A percentile compares a stretch with the other conserved stretches of the same genome.
These are phyloP conservation scores for Fusarium bulbicola DNA, from an alignment of 2,329 filamentous ascomycete species.

Conservation along the genomic window DNA sequence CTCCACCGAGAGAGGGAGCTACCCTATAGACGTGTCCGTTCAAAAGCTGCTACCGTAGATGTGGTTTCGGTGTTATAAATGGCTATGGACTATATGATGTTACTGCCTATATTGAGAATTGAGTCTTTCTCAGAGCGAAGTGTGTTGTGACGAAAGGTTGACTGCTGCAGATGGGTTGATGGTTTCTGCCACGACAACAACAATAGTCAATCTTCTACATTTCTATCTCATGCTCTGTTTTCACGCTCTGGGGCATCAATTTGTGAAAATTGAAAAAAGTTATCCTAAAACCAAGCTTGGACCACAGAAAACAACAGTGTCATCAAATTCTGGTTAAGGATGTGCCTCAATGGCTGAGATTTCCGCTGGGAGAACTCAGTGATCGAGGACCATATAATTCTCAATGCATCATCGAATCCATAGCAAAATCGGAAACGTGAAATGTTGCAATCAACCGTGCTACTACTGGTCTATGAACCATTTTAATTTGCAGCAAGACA, in stretches of 20 bases:
- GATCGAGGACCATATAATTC: neutral
- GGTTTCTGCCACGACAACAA: neutral
- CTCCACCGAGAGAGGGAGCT: slow-evolving; percentile 32
- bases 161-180: neutral
- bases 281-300: neutral
- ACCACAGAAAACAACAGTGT: neutral
- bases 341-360: neutral
- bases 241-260: too few species aligned
- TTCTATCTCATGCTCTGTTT: rapidly evolving
- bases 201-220: too few species aligned
- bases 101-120: too few species aligned
- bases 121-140: rapidly evolving
- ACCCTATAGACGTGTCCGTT: slow-evolving; percentile 18
- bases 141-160: neutral
- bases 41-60: neutral
- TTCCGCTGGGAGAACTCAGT: neutral
- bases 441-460: neutral
- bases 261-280: too few species aligned
- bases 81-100: neutral
- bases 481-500: neutral
- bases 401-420: neutral
- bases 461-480: slow-evolving; percentile 13
- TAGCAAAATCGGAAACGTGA: neutral
- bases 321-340: too few species aligned
- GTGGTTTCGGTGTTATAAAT: neutral